These are phyloP conservation scores for Nosema muscidifuracis DNA, from an alignment of 371 early-diverging fungal genomes.

Conservation along the genomic window DNA sequence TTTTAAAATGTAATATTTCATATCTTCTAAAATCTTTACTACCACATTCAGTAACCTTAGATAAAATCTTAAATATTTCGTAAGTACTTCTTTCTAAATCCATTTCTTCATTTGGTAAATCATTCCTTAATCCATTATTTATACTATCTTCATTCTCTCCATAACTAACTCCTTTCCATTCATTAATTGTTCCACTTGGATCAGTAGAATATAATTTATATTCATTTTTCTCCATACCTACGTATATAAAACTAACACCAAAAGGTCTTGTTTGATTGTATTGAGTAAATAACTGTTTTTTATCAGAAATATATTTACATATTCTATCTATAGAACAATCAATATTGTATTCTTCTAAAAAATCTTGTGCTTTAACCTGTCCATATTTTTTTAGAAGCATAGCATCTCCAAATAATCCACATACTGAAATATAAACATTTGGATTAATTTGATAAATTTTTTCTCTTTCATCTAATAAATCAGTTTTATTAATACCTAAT, in stretches of 20 bases:
- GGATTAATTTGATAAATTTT: conserved; percentile 77
- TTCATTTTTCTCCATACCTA: conserved; percentile 78
- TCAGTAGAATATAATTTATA: conserved; percentile 94
- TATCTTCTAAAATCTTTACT: conserved; percentile 18
- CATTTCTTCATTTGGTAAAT: conserved; percentile 13
- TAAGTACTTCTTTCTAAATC: conserved; percentile 38
- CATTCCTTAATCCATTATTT: conserved; percentile 46
- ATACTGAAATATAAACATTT: conserved; percentile 85
- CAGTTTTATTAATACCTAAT: conserved; percentile 85
- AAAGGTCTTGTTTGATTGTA: conserved; percentile 93
- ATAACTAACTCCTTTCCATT: conserved; percentile 93
- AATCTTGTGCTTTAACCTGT: conserved; percentile 77
- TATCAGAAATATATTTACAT: conserved; percentile 81
- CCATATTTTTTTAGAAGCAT: conserved; percentile 84
- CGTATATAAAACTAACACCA: conserved; percentile 92
- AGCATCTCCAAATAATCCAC: conserved; percentile 91
- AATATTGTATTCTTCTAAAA: conserved; percentile 74
- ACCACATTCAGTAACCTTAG: conserved; percentile 32
- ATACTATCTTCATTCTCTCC: conserved; percentile 66
- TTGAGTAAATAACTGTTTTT: conserved; percentile 96
- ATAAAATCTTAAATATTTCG: conserved; percentile 31
- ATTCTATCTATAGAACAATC: conserved; percentile 81
- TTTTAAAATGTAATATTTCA: conserved; percentile 45
- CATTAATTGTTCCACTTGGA: conserved; percentile 92
- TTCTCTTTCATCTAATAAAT: conserved; percentile 67